Evolutionary conservation across 192 early-diverging fungal species (phyloP).

Genomic region (Paraglomus brasilianum): DNA sequence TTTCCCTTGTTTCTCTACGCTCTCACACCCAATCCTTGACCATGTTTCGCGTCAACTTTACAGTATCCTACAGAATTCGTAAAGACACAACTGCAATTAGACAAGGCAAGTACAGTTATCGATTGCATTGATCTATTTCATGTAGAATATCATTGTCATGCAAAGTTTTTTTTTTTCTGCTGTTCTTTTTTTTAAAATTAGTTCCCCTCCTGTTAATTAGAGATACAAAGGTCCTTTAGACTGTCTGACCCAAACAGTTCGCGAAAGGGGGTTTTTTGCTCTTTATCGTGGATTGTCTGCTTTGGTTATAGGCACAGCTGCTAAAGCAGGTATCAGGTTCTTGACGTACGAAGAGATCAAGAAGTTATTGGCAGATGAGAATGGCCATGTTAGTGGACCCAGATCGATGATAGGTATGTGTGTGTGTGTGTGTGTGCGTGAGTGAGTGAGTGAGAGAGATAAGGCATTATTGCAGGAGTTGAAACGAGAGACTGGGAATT

Average conservation of each 20-base stretch:
- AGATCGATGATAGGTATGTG: conserved; percentile 59
- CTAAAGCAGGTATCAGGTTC: conserved; percentile 92
- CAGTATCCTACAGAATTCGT: conserved; percentile 92
- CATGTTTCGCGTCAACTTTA: neutral
- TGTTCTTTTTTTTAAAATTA: neutral
- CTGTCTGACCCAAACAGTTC: conserved; percentile 69
- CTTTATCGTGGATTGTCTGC: conserved; percentile 90
- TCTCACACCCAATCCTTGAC: neutral
- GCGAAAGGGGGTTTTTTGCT: conserved; percentile 67
- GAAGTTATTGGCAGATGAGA: conserved; percentile 60
- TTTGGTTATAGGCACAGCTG: conserved; percentile 87
- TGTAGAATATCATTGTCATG: neutral
- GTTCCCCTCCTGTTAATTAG: conserved; percentile 4
- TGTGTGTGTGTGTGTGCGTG: conserved; percentile 32
- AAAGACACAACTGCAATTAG: conserved; percentile 96
- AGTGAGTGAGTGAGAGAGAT: neutral
- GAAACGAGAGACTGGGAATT: no score
- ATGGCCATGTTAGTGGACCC: conserved; percentile 68
- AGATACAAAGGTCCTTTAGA: conserved; percentile 80
- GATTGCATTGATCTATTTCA: neutral
- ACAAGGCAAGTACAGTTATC: conserved; percentile 47
- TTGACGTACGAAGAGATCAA: conserved; percentile 88
- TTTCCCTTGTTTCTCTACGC: neutral
- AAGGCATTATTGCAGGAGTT: no score
- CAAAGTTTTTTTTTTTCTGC: neutral